Percentiles rank a stretch among this genome's conserved stretches.
Conservation (phyloP, 176 grass and related monocot genomes). For the Phoenix dactylifera region DNA sequence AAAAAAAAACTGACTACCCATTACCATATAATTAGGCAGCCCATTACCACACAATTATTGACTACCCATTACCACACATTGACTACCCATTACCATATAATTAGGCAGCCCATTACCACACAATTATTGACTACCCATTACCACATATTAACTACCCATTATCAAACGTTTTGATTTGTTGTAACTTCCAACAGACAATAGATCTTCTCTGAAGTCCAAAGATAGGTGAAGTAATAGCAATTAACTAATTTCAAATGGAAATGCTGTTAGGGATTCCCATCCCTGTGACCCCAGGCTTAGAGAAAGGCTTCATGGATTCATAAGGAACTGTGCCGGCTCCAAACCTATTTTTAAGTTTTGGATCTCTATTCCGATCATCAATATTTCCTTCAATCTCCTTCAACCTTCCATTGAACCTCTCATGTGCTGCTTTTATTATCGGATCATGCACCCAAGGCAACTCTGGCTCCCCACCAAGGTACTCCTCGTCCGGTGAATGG, state of each 20-base stretch:
- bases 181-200: too few species aligned
- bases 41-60: too few species aligned
- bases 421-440: constrained; percentile 27
- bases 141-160: too few species aligned
- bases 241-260: constrained; percentile 31
- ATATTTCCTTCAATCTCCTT: constrained; percentile 57
- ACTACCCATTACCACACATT: too few species aligned
- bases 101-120: too few species aligned
- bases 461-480: constrained; percentile 39
- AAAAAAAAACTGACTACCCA: too few species aligned
- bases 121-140: too few species aligned
- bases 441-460: constrained; percentile 38
- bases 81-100: too few species aligned
- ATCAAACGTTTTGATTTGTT: too few species aligned
- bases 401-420: constrained; percentile 2
- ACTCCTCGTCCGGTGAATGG: constrained; percentile 81
- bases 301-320: constrained; percentile 68
- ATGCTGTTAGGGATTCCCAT: constrained; percentile 76
- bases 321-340: constrained; percentile 67
- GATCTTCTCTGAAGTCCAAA: too few species aligned
- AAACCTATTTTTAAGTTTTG: constrained; percentile 41
- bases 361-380: constrained; percentile 39
- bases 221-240: too few species aligned
- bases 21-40: too few species aligned
- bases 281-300: constrained; percentile 31